Conservation (phyloP, 108 stramenopile species). For the Nitzschia sp. region DNA sequence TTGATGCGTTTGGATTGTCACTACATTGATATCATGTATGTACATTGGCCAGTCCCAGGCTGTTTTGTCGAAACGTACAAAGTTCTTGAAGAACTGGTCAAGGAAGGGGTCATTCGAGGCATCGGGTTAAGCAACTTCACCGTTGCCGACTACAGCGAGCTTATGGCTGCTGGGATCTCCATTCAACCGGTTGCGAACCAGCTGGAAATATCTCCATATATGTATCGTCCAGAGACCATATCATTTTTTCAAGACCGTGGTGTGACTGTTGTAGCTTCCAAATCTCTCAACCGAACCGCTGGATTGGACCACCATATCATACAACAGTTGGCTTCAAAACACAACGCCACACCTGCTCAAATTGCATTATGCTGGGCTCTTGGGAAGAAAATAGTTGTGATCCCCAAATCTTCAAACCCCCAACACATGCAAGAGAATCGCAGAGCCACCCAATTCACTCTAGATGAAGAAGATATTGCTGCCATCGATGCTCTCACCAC, state of each 20-base stretch:
- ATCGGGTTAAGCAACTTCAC: slow-evolving; percentile 69
- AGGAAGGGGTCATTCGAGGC: slow-evolving; percentile 36
- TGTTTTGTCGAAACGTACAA: slow-evolving; percentile 51
- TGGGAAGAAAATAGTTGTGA: slow-evolving; percentile 70
- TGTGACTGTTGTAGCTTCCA: slow-evolving; percentile 61
- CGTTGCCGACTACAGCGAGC: slow-evolving; percentile 50
- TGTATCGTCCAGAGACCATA: slow-evolving; percentile 54
- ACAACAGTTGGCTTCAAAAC: slow-evolving; percentile 47
- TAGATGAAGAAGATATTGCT: slow-evolving; percentile 69
- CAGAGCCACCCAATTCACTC: slow-evolving; percentile 52
- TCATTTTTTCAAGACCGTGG: slow-evolving; percentile 59
- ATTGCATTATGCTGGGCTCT: slow-evolving; percentile 85
- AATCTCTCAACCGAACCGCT: slow-evolving; percentile 58
- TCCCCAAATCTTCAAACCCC: slow-evolving; percentile 66
- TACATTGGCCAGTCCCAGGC: slow-evolving; percentile 73
- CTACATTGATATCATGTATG: slow-evolving; percentile 65
- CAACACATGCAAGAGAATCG: slow-evolving; percentile 79
- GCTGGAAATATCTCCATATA: slow-evolving; percentile 63
- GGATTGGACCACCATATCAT: slow-evolving; percentile 53
- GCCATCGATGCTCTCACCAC: slow-evolving; percentile 65
- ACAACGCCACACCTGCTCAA: slow-evolving; percentile 76
- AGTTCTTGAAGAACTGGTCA: slow-evolving; percentile 44
- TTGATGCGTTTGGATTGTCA: slow-evolving; percentile 60
- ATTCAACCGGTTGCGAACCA: slow-evolving; percentile 66
- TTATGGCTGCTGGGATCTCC: slow-evolving; percentile 53